Evolutionary conservation across 2,329 filamentous ascomycete species (phyloP).

Genomic region (Sporothrix mexicana): DNA sequence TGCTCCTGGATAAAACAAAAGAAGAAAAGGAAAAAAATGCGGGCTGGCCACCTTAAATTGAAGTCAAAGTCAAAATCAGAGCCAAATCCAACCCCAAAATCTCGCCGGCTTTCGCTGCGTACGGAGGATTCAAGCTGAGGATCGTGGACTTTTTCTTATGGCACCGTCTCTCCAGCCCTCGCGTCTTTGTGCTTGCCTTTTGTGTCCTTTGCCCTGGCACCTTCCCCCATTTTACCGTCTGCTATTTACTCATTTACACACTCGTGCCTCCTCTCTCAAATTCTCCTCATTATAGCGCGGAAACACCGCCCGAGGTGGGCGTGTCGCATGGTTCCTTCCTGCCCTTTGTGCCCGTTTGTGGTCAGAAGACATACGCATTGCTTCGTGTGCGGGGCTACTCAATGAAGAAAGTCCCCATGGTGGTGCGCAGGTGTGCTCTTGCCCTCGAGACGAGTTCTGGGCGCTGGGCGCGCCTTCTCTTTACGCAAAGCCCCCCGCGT

Average conservation of each 20-base stretch:
- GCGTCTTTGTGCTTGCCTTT: not conserved
- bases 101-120: not conserved
- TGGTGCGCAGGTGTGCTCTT: not conserved
- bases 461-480: slow-evolving; percentile 1
- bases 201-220: slow-evolving; percentile 8
- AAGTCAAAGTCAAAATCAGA: too few relatives aligned
- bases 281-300: slow-evolving; percentile 7
- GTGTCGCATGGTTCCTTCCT: slow-evolving; percentile 8
- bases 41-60: not conserved
- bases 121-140: not conserved
- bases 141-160: slow-evolving; percentile 14
- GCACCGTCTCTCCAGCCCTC: not conserved
- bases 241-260: too few relatives aligned
- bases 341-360: not conserved
- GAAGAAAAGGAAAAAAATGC: not conserved
- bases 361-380: not conserved
- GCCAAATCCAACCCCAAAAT: too few relatives aligned
- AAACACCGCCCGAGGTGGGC: not conserved
- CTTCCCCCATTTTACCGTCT: slow-evolving; percentile 9
- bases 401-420: slow-evolving; percentile 26
- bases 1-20: not conserved
- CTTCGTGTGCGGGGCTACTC: slow-evolving; percentile 31
- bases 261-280: too few relatives aligned
- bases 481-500: slow-evolving; percentile 6
- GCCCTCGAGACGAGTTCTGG: slow-evolving; percentile 15